Percentiles rank a stretch among this genome's conserved stretches.
Evolutionary conservation across 2,329 filamentous ascomycete species (phyloP).

Genomic region (Beauveria scarabaeidicola): DNA sequence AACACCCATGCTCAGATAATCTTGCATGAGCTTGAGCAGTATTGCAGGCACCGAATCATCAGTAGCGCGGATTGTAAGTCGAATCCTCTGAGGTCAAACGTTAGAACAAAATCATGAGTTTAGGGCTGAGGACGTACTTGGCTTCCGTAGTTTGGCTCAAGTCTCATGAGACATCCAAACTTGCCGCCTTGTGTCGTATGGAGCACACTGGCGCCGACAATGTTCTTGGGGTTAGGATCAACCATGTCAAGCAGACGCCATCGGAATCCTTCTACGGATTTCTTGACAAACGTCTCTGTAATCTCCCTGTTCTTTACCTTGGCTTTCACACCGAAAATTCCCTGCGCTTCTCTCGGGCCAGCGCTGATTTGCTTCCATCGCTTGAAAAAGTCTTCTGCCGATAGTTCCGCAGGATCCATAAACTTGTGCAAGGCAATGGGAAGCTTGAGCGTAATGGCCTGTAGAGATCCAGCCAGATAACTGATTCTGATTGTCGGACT

Average conservation of each 20-base stretch:
- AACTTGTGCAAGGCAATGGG: conserved; percentile 89
- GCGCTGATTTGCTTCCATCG: conserved; percentile 98
- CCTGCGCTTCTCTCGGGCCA: conserved; percentile 76
- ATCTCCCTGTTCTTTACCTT: conserved; percentile 51
- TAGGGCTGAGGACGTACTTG: conserved; percentile 53
- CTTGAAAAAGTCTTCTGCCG: conserved; percentile 94
- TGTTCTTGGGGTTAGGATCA: conserved; percentile 87
- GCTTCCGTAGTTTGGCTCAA: conserved; percentile 89
- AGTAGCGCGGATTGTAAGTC: conserved; percentile 86
- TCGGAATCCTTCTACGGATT: conserved; percentile 72
- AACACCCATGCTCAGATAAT: conserved; percentile 55
- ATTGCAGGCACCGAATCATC: conserved; percentile 80
- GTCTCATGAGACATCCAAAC: conserved; percentile 82
- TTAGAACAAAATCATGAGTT: conserved; percentile 12
- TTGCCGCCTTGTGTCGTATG: conserved; percentile 80
- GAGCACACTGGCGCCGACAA: conserved; percentile 82
- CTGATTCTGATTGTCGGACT: conserved; percentile 88
- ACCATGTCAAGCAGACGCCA: conserved; percentile 82
- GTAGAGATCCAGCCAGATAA: conserved; percentile 86
- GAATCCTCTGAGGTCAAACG: conserved; percentile 66
- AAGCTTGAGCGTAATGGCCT: conserved; percentile 84
- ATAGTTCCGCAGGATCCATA: conserved; percentile 84
- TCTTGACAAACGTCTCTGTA: conserved; percentile 61
- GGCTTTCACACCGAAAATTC: conserved; percentile 62
- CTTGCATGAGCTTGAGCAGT: conserved; percentile 79